Percentiles rank a stretch among this genome's conserved stretches.
These are phyloP conservation scores for Rubroboletus satanas DNA, from an alignment of 768 basidiomycete species.

Conservation along the genomic window DNA sequence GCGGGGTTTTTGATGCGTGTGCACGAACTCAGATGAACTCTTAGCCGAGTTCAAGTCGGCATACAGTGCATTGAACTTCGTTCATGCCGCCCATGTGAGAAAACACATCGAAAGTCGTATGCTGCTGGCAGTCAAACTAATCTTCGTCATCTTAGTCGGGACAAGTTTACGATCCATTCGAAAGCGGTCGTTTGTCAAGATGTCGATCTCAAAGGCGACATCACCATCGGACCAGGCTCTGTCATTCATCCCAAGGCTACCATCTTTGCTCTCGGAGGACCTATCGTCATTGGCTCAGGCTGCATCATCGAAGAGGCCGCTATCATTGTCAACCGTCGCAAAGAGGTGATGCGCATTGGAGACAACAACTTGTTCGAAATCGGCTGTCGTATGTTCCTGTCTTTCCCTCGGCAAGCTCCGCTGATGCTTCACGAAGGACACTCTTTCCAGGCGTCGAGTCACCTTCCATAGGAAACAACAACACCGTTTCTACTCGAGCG, in stretches of 20 bases:
- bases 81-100: conserved; percentile 32
- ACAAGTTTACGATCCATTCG: conserved; percentile 87
- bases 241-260: conserved; percentile 94
- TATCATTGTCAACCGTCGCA: conserved; percentile 86
- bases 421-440: neutral
- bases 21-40: neutral
- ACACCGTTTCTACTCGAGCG: conserved; percentile 81
- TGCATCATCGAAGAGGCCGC: conserved; percentile 92
- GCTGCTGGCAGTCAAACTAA: neutral
- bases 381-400: conserved; percentile 68
- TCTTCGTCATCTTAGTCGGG: conserved; percentile 50
- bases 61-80: neutral
- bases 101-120: neutral
- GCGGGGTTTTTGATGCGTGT: neutral
- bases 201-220: conserved; percentile 90
- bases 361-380: conserved; percentile 94
- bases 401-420: neutral
- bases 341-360: conserved; percentile 89
- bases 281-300: conserved; percentile 82
- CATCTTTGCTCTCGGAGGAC: conserved; percentile 86
- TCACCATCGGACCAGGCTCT: conserved; percentile 88
- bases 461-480: conserved; percentile 77
- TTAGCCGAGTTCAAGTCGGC: neutral
- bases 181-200: conserved; percentile 90
- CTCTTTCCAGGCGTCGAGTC: conserved; percentile 73